Evolutionary conservation across 192 early-diverging fungal genomes (phyloP), one percentile per base, ranked within the genome.

Genomic region (Coemansia sp.): DNA sequence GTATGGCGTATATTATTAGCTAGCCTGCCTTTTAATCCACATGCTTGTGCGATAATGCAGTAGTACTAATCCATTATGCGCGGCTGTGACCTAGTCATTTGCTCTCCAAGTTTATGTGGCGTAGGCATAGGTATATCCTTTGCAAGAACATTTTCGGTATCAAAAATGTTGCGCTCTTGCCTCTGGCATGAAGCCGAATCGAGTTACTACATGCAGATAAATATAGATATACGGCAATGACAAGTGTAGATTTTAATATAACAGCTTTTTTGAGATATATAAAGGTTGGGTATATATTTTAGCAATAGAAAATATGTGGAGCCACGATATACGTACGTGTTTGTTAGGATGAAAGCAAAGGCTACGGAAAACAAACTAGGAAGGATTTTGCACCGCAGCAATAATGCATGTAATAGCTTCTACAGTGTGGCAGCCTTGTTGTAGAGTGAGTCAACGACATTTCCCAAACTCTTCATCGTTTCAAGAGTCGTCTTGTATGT

Each of bases 381-480:
- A 26, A 26, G 26, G 26, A 3, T 3, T 26, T 26, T 47, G 46
- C 46, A 47, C 46, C 16, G 54, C 2, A 47, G 60, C 68, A 63
- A 54, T 58, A 70, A 19, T 54, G 5, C 15, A 22, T 39, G 19
- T n/a, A 22, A 12, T n/a, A 21, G 19, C 4, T 36, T 54, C 48
- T 67, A 82, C 43, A 83, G 62, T 7, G 74, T 65, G 39, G 76
- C 68, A 4, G 81, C 96, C 88, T 98, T 98, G 77, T 92, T 87
- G 76, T 98, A 99, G 41, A 99, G 86, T 45, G 90, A 91, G 67
- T 96, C 93, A 8, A 99, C 96, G 22, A 97, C 98, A 65, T 93
- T 91, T 54, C 91, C 91, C 86, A 99, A 94, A 64, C 94, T 91
- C 84, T 98, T 98, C 80, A 99, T 87, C 21, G 98, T 99, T 19